A percentile compares a stretch with the other conserved stretches of the same genome.
Conservation (phyloP, 768 basidiomycete species). For the Mycena haematopus region DNA sequence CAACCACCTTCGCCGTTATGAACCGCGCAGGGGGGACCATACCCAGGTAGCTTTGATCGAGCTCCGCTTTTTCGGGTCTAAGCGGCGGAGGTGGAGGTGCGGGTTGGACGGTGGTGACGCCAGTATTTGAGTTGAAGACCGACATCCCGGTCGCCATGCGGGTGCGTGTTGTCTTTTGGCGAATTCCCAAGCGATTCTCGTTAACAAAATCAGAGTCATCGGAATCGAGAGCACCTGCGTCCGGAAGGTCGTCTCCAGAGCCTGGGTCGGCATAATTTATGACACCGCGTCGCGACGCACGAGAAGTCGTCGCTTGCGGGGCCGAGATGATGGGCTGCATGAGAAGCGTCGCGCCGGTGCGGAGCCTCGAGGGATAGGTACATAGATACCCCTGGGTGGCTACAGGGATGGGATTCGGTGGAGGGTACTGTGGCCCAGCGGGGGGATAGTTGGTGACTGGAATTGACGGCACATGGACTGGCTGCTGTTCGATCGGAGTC, state of each 20-base stretch:
- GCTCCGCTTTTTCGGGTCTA: slow-evolving; percentile 59
- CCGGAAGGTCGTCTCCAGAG: slow-evolving; percentile 81
- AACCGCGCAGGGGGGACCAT: slow-evolving; percentile 81
- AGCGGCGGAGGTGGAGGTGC: slow-evolving; percentile 43
- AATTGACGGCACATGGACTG: slow-evolving; percentile 39
- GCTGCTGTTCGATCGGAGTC: slow-evolving; percentile 41
- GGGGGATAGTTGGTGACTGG: slow-evolving; percentile 39
- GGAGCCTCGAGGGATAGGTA: slow-evolving; percentile 88
- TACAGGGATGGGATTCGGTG: slow-evolving; percentile 63
- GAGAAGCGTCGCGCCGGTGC: slow-evolving; percentile 88
- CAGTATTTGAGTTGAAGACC: slow-evolving; percentile 61
- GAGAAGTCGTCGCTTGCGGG: slow-evolving; percentile 67
- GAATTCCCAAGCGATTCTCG: slow-evolving; percentile 46
- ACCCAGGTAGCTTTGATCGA: slow-evolving; percentile 92
- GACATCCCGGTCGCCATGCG: slow-evolving; percentile 56
- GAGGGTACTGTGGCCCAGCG: slow-evolving; percentile 51
- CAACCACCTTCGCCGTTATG: slow-evolving; percentile 65
- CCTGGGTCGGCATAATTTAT: slow-evolving; percentile 90
- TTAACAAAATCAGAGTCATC: slow-evolving; percentile 81
- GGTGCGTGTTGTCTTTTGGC: slow-evolving; percentile 51
- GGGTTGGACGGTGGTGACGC: slow-evolving; percentile 40
- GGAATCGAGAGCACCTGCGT: slow-evolving; percentile 81
- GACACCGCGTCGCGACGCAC: slow-evolving; percentile 66
- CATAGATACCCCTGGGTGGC: slow-evolving; percentile 75
- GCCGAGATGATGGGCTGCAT: slow-evolving; percentile 79